Conservation (phyloP, 164 flowering plant genomes). For the Houttuynia cordata region DNA sequence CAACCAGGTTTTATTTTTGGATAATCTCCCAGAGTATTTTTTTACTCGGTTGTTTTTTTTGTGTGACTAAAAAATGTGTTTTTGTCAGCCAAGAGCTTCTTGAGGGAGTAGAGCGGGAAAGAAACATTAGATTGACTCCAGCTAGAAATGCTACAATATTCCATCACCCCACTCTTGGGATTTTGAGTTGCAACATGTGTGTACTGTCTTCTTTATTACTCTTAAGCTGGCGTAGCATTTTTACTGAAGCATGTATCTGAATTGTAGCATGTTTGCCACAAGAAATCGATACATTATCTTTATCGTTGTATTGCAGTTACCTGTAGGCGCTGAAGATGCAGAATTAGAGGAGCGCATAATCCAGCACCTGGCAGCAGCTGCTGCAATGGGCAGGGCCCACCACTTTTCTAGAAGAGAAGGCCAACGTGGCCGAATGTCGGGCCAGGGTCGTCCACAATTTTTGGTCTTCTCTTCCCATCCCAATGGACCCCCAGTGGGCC, state of each 20-base stretch:
- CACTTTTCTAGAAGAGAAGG: slow-evolving; percentile 68
- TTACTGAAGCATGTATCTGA: too few relatives aligned
- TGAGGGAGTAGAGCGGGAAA: slow-evolving; percentile 69
- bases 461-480: slow-evolving; percentile 54
- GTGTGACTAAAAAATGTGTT: neutral
- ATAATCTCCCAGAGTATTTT: neutral
- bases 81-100: slow-evolving; percentile 70
- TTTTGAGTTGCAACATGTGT: slow-evolving; percentile 67
- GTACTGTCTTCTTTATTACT: slow-evolving; percentile 14
- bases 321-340: slow-evolving; percentile 53
- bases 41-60: neutral
- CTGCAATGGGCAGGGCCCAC: slow-evolving; percentile 85
- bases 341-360: slow-evolving; percentile 87
- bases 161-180: slow-evolving; percentile 82
- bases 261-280: too few relatives aligned
- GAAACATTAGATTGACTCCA: slow-evolving; percentile 44
- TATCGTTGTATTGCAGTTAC: slow-evolving; percentile 35
- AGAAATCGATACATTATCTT: neutral
- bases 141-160: slow-evolving; percentile 52
- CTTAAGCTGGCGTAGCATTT: too few relatives aligned
- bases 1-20: slow-evolving; percentile 39
- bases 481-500: slow-evolving; percentile 28
- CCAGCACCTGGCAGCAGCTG: slow-evolving; percentile 94
- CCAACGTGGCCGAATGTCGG: slow-evolving; percentile 44
- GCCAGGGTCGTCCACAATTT: slow-evolving; percentile 62